phyloP scores from a whole-genome alignment of 768 basidiomycete genomes.

The Pilatotrama ljubarskyi region DNA sequence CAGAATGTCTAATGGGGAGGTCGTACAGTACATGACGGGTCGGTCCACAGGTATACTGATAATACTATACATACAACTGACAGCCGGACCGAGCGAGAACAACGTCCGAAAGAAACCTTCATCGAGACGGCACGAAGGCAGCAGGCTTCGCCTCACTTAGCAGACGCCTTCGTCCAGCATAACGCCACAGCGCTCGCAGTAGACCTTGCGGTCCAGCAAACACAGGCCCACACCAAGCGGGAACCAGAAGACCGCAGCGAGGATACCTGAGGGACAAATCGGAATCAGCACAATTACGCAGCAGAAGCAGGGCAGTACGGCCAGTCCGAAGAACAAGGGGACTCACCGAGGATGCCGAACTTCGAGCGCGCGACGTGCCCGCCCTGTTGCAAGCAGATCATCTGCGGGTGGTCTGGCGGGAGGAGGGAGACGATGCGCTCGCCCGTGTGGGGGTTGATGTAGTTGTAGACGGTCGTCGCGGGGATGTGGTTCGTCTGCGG shows the following conservation, averaged over 20 bases:
- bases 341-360: slow-evolving; percentile 61
- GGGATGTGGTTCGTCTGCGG: slow-evolving; percentile 29
- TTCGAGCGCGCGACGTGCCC: slow-evolving; percentile 61
- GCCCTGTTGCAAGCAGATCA: slow-evolving; percentile 81
- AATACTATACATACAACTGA: too few species aligned
- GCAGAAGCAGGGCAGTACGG: neutral
- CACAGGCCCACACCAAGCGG: slow-evolving; percentile 80
- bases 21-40: neutral
- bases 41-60: neutral
- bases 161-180: slow-evolving; percentile 35
- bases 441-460: slow-evolving; percentile 57
- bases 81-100: too few species aligned
- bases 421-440: slow-evolving; percentile 52
- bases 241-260: slow-evolving; percentile 88
- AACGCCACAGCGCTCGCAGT: slow-evolving; percentile 54
- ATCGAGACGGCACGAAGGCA: too few species aligned
- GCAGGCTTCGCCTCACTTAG: neutral
- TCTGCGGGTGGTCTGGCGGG: slow-evolving; percentile 79
- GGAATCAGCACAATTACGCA: neutral
- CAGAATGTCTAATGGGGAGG: too few species aligned
- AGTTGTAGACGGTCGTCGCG: slow-evolving; percentile 63
- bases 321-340: neutral
- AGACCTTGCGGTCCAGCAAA: slow-evolving; percentile 69
- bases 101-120: too few species aligned
- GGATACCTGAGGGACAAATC: slow-evolving; percentile 49